Conservation (phyloP, 495 filamentous ascomycete species). For the Hypoxylon cercidicola region DNA sequence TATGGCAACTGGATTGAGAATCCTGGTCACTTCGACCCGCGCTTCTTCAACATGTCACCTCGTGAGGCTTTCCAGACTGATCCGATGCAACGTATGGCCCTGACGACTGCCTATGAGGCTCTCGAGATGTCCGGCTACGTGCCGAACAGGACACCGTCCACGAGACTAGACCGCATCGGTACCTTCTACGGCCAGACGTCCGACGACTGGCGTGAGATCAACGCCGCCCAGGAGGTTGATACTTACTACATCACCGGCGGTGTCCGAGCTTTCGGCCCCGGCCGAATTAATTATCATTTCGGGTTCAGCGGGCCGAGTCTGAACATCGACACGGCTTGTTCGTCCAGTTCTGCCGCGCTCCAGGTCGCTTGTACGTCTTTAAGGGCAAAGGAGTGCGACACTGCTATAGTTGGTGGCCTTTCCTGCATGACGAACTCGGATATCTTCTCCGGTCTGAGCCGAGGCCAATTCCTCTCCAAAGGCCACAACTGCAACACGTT, state of each 20-base stretch:
- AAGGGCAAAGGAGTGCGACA: slow-evolving; percentile 84
- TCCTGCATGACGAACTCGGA: slow-evolving; percentile 84
- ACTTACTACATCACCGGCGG: slow-evolving; percentile 95
- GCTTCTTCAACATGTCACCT: slow-evolving; percentile 97
- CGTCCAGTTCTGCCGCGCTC: slow-evolving; percentile 83
- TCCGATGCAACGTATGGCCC: slow-evolving; percentile 85
- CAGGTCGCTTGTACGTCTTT: slow-evolving; percentile 85
- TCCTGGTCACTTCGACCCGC: slow-evolving; percentile 83
- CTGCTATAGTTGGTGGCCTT: slow-evolving; percentile 84
- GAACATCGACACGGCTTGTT: slow-evolving; percentile 91
- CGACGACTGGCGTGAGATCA: slow-evolving; percentile 92
- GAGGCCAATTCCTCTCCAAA: slow-evolving; percentile 83
- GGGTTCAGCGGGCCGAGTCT: slow-evolving; percentile 89
- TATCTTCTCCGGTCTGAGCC: slow-evolving; percentile 83
- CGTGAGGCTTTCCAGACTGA: slow-evolving; percentile 90
- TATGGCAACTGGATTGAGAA: slow-evolving; percentile 93
- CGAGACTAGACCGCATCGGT: slow-evolving; percentile 83
- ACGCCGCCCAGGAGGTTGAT: slow-evolving; percentile 88
- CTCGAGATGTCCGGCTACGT: slow-evolving; percentile 92
- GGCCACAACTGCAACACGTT: slow-evolving; percentile 85
- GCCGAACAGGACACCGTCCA: slow-evolving; percentile 85
- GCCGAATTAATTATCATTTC: slow-evolving; percentile 87
- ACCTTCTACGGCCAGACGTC: slow-evolving; percentile 94
- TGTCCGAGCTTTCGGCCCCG: slow-evolving; percentile 86
- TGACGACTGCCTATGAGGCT: slow-evolving; percentile 89